Conservation (phyloP, 768 basidiomycete species). For the Calocybe gangraenosa region DNA sequence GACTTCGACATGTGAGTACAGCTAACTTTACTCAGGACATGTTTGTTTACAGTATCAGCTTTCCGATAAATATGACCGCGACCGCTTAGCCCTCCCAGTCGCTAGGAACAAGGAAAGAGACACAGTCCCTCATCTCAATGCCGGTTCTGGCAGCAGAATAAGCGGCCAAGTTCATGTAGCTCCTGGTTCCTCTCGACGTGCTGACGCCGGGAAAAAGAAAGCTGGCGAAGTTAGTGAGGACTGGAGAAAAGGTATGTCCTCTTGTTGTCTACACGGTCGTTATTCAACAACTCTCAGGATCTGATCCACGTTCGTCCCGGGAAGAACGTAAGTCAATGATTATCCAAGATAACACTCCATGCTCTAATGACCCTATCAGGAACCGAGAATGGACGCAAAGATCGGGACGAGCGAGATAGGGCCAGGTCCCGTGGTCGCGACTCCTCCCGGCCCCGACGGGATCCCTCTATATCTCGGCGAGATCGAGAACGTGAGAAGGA, state of each 20-base stretch:
- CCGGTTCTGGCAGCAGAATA: constrained; percentile 38
- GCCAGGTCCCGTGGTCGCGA: constrained; percentile 64
- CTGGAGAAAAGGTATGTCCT: constrained; percentile 73
- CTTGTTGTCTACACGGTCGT: constrained; percentile 11
- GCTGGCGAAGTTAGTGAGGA: constrained; percentile 74
- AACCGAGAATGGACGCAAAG: constrained; percentile 50
- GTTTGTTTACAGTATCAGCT: constrained; percentile 42
- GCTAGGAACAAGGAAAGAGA: constrained; percentile 69
- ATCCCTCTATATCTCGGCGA: constrained; percentile 48
- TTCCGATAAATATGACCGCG: constrained; percentile 85
- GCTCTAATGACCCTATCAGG: constrained; percentile 34
- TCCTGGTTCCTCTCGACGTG: constrained; percentile 42
- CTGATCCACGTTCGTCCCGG: constrained; percentile 48
- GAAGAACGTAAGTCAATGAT: constrained; percentile 53
- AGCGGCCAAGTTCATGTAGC: constrained; percentile 30
- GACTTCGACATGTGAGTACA: constrained; percentile 64
- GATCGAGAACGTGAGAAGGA: constrained; percentile 46
- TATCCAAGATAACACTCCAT: constrained; percentile 1
- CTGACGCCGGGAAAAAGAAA: constrained; percentile 62
- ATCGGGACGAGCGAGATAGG: constrained; percentile 61
- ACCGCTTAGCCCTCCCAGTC: constrained; percentile 58
- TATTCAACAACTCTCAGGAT: constrained; percentile 27
- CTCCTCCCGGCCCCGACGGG: constrained; percentile 56
- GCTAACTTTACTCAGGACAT: constrained; percentile 5
- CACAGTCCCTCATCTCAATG: constrained; percentile 51